These are phyloP conservation scores for Penicillium diatomitis DNA, from an alignment of 495 filamentous ascomycete genomes.

Conservation along the genomic window DNA sequence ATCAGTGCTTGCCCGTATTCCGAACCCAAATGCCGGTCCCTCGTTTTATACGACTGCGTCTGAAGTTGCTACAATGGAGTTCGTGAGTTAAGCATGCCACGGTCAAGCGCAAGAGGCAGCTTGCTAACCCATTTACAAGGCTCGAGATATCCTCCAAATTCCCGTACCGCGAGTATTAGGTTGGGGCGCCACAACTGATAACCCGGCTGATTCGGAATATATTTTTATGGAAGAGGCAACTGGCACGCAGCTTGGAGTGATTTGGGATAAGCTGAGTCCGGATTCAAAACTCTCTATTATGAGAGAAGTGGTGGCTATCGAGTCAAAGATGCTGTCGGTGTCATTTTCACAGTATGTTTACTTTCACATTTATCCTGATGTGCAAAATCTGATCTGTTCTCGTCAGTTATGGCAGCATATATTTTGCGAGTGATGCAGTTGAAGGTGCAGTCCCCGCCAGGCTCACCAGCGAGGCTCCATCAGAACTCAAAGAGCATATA, in stretches of 20 bases:
- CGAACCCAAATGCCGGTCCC: constrained; percentile 22
- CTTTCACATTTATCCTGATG: background rate
- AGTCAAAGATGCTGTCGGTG: constrained; percentile 13
- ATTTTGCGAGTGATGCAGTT: constrained; percentile 13
- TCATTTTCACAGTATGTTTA: constrained; percentile 17
- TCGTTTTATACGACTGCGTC: constrained; percentile 24
- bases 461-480: background rate
- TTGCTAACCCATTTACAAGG: constrained; percentile 6
- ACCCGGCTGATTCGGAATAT: constrained; percentile 22
- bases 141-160: constrained; percentile 11
- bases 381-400: constrained; percentile 2
- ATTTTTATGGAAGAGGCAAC: constrained; percentile 21
- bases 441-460: background rate
- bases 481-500: background rate
- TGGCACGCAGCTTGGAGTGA: constrained; percentile 14
- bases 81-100: constrained; percentile 13
- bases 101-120: background rate
- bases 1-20: constrained; percentile 20
- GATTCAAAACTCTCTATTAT: constrained; percentile 20
- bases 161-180: constrained; percentile 19
- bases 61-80: constrained; percentile 31
- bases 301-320: constrained; percentile 17
- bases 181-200: constrained; percentile 10
- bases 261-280: constrained; percentile 17
- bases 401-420: constrained; percentile 23